Evolutionary conservation across 768 basidiomycete species (phyloP).

Genomic region (Podaxis sp.): DNA sequence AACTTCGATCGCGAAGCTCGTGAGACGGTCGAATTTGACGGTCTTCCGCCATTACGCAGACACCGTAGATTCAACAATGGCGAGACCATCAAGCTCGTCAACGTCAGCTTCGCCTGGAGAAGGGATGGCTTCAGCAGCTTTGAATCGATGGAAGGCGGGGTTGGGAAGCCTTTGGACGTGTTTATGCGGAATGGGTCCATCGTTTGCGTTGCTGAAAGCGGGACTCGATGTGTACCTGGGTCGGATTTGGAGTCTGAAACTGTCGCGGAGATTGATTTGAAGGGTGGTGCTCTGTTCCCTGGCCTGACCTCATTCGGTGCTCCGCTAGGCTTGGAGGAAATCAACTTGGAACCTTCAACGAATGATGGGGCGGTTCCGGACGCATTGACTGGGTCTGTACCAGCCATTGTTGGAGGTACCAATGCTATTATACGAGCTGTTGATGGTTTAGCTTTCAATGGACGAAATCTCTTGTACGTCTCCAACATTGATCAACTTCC

Average conservation of each 20-base stretch:
- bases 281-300: slow-evolving; percentile 61
- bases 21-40: slow-evolving; percentile 58
- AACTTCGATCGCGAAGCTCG: slow-evolving; percentile 61
- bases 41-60: slow-evolving; percentile 64
- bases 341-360: slow-evolving; percentile 62
- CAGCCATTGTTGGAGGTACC: slow-evolving; percentile 42
- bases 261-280: slow-evolving; percentile 46
- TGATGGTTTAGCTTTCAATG: slow-evolving; percentile 59
- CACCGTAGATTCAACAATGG: slow-evolving; percentile 13
- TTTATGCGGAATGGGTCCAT: slow-evolving; percentile 56
- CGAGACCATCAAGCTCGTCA: slow-evolving; percentile 51
- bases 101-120: slow-evolving; percentile 45
- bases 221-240: neutral
- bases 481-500: neutral
- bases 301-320: slow-evolving; percentile 68
- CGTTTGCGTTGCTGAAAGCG: slow-evolving; percentile 34
- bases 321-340: slow-evolving; percentile 67
- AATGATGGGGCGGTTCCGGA: slow-evolving; percentile 63
- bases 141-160: slow-evolving; percentile 24
- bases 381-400: slow-evolving; percentile 38
- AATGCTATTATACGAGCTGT: slow-evolving; percentile 55
- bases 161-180: slow-evolving; percentile 30
- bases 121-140: slow-evolving; percentile 16
- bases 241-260: slow-evolving; percentile 5
- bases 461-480: slow-evolving; percentile 50